Percentiles rank a stretch among this genome's conserved stretches.
Conservation (phyloP, 768 basidiomycete genomes). For the Trametes meyenii region DNA sequence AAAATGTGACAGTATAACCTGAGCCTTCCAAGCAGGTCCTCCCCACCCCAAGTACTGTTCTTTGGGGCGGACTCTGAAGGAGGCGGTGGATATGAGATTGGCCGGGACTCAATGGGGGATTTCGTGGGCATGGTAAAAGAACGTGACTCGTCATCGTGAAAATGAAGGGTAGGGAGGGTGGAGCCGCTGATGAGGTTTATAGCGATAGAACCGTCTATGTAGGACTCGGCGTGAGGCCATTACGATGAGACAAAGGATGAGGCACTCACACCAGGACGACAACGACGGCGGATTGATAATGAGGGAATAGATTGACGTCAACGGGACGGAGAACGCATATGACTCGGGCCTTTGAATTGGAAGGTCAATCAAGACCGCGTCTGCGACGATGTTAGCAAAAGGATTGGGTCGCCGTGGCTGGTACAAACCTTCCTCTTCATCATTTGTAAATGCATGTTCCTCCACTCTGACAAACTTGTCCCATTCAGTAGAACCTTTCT, state of each 20-base stretch:
- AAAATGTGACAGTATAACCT: constrained; percentile 79
- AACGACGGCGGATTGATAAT: constrained; percentile 82
- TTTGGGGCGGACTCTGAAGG: constrained; percentile 51
- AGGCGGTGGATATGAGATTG: constrained; percentile 62
- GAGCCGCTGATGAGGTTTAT: constrained; percentile 87
- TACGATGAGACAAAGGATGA: background rate
- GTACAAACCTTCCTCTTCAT: constrained; percentile 73
- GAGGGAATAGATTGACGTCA: constrained; percentile 88
- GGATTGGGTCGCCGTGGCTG: constrained; percentile 9
- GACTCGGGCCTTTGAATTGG: constrained; percentile 84
- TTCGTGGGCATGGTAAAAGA: constrained; percentile 61
- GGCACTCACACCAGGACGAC: constrained; percentile 76
- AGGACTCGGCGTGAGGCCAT: background rate
- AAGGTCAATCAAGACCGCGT: constrained; percentile 83
- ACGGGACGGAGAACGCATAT: constrained; percentile 93
- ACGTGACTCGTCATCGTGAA: constrained; percentile 95
- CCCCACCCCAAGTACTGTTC: constrained; percentile 77
- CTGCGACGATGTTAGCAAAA: constrained; percentile 40
- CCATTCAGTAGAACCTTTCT: constrained; percentile 83
- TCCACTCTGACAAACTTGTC: constrained; percentile 90
- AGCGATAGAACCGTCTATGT: constrained; percentile 80
- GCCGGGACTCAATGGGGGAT: constrained; percentile 38
- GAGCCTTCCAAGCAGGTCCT: constrained; percentile 79
- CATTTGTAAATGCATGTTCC: constrained; percentile 56
- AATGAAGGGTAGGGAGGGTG: constrained; percentile 87